Conservation (phyloP, 352 stramenopile species). For the Globisporangium ultimum region DNA sequence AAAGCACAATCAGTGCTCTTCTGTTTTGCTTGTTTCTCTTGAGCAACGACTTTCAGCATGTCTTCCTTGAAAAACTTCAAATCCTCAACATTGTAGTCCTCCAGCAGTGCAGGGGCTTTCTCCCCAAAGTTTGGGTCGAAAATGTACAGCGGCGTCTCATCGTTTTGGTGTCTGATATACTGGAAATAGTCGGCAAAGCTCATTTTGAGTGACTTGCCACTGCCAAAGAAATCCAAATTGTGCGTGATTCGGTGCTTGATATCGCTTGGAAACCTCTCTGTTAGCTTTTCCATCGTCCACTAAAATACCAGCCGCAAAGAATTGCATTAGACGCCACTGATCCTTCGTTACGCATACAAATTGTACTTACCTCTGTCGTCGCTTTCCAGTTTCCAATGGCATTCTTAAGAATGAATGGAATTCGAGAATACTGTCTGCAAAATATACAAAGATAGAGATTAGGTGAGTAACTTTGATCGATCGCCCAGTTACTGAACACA, state of each 20-base stretch:
- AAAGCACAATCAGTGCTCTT: slow-evolving; percentile 6
- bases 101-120: slow-evolving; percentile 68
- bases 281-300: slow-evolving; percentile 75
- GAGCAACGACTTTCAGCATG: slow-evolving; percentile 41
- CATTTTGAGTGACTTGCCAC: slow-evolving; percentile 60
- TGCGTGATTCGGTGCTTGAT: slow-evolving; percentile 67
- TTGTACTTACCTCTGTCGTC: slow-evolving; percentile 39
- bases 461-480: too few relatives aligned
- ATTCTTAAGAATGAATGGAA: slow-evolving; percentile 73
- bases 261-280: slow-evolving; percentile 39
- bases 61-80: slow-evolving; percentile 79
- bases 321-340: background rate
- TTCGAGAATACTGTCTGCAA: slow-evolving; percentile 54
- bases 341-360: background rate
- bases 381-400: slow-evolving; percentile 73
- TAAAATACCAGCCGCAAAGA: slow-evolving; percentile 15
- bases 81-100: slow-evolving; percentile 61
- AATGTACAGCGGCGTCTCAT: slow-evolving; percentile 88
- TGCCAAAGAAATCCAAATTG: slow-evolving; percentile 72
- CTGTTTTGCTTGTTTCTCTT: slow-evolving; percentile 19
- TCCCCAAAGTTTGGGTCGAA: slow-evolving; percentile 83
- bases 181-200: slow-evolving; percentile 69
- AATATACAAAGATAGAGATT: background rate
- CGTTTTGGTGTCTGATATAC: slow-evolving; percentile 62
- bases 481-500: too few relatives aligned